These are phyloP conservation scores for Dendrothele bispora DNA, from an alignment of 768 basidiomycete genomes.

Conservation along the genomic window DNA sequence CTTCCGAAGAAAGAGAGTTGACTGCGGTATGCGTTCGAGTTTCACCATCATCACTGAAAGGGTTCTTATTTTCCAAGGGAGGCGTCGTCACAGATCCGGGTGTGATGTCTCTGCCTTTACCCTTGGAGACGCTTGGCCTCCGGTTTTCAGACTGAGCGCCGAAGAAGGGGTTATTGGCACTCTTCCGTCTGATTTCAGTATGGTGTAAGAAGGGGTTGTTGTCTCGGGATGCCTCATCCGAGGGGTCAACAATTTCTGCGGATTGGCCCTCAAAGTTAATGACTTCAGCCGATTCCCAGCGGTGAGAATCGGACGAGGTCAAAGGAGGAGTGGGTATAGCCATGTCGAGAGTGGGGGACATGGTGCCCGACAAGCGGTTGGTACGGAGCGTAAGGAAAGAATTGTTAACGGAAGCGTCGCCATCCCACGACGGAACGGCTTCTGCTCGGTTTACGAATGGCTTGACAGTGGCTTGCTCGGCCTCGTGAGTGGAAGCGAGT, in stretches of 20 bases:
- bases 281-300: constrained; percentile 72
- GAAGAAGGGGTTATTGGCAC: constrained; percentile 35
- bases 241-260: constrained; percentile 34
- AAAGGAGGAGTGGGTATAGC: constrained; percentile 66
- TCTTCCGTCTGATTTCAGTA: constrained; percentile 35
- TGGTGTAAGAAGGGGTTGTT: constrained; percentile 20
- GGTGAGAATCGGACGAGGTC: constrained; percentile 49
- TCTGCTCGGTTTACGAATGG: constrained; percentile 47
- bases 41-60: constrained; percentile 40
- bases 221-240: constrained; percentile 27
- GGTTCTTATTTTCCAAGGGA: constrained; percentile 26
- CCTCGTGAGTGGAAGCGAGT: constrained; percentile 37
- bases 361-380: constrained; percentile 39
- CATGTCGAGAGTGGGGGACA: constrained; percentile 49
- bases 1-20: constrained; percentile 36
- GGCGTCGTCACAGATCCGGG: constrained; percentile 27
- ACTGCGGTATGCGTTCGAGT: constrained; percentile 29
- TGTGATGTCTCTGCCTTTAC: constrained; percentile 31
- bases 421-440: constrained; percentile 53
- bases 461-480: constrained; percentile 41
- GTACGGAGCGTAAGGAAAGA: constrained; percentile 52
- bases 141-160: constrained; percentile 17
- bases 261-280: constrained; percentile 40
- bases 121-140: constrained; percentile 37
- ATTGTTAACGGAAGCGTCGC: constrained; percentile 45